These are phyloP conservation scores for Podospora didyma DNA, from an alignment of 495 filamentous ascomycete species.

Conservation along the genomic window DNA sequence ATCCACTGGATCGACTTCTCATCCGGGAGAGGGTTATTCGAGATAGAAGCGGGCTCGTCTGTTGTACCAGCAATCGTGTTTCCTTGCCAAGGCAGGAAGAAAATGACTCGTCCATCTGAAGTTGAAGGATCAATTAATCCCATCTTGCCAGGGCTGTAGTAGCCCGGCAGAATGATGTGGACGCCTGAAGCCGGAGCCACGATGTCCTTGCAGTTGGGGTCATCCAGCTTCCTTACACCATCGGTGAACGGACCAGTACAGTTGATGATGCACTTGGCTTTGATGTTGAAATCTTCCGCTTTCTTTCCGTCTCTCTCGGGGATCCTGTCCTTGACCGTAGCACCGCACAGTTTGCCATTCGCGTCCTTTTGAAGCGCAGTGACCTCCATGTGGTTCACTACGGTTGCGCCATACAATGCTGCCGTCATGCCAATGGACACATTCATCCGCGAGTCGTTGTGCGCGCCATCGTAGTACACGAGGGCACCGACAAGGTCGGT, in stretches of 20 bases:
- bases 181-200: conserved; percentile 92
- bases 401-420: conserved; percentile 85
- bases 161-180: conserved; percentile 91
- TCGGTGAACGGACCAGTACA: conserved; percentile 97
- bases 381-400: conserved; percentile 92
- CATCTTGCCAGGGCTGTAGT: conserved; percentile 94
- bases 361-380: conserved; percentile 77
- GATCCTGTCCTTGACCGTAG: conserved; percentile 71
- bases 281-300: conserved; percentile 64
- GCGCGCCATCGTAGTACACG: conserved; percentile 97
- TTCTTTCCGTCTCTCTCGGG: conserved; percentile 47
- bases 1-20: conserved; percentile 98
- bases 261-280: conserved; percentile 90
- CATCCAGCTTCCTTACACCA: conserved; percentile 86
- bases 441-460: conserved; percentile 99
- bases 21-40: conserved; percentile 77
- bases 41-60: conserved; percentile 78
- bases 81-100: conserved; percentile 99
- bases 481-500: conserved; percentile 82
- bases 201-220: conserved; percentile 69
- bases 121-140: conserved; percentile 92
- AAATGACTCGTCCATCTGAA: conserved; percentile 94
- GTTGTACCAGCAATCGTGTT: conserved; percentile 99
- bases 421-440: conserved; percentile 94
- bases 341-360: conserved; percentile 75